Evolutionary conservation across 2,329 filamentous ascomycete species (phyloP).

Genomic region (Dactylonectria macrodidyma): DNA sequence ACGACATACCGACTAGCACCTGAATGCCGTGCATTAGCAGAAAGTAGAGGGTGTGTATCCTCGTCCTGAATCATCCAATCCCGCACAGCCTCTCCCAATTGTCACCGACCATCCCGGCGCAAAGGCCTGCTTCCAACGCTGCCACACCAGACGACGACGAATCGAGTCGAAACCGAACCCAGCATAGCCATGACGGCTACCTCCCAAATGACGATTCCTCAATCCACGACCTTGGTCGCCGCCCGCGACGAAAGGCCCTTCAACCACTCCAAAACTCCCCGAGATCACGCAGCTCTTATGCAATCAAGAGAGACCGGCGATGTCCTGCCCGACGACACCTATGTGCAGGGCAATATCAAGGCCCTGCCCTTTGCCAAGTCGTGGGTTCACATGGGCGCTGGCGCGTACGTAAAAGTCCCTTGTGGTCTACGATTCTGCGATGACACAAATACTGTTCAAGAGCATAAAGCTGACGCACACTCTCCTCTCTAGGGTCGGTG

Average conservation of each 20-base stretch:
- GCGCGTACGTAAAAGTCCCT: slow-evolving; percentile 75
- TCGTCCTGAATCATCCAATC: neutral
- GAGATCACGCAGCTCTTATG: slow-evolving; percentile 59
- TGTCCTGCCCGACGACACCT: slow-evolving; percentile 61
- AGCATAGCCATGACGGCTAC: slow-evolving; percentile 23
- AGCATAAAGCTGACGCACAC: slow-evolving; percentile 34
- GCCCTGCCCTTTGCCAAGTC: slow-evolving; percentile 77
- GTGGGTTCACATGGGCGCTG: slow-evolving; percentile 93
- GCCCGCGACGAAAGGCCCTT: slow-evolving; percentile 52
- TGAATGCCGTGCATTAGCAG: neutral
- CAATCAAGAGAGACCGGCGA: slow-evolving; percentile 76
- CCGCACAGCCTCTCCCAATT: slow-evolving; percentile 1
- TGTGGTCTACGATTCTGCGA: neutral
- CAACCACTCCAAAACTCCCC: slow-evolving; percentile 48
- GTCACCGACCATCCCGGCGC: slow-evolving; percentile 19
- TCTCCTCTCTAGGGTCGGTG: slow-evolving; percentile 75
- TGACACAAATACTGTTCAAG: neutral
- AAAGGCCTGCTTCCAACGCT: slow-evolving; percentile 10
- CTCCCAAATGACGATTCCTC: slow-evolving; percentile 52
- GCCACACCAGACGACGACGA: neutral
- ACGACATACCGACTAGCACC: neutral
- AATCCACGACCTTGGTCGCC: slow-evolving; percentile 46
- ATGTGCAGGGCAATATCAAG: slow-evolving; percentile 53
- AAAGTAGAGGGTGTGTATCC: neutral
- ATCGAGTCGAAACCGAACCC: slow-evolving; percentile 6